A percentile compares a stretch with the other conserved stretches of the same genome.
phyloP scores from a whole-genome alignment of 75 land plant species.

The Ceratopteris richardii region DNA sequence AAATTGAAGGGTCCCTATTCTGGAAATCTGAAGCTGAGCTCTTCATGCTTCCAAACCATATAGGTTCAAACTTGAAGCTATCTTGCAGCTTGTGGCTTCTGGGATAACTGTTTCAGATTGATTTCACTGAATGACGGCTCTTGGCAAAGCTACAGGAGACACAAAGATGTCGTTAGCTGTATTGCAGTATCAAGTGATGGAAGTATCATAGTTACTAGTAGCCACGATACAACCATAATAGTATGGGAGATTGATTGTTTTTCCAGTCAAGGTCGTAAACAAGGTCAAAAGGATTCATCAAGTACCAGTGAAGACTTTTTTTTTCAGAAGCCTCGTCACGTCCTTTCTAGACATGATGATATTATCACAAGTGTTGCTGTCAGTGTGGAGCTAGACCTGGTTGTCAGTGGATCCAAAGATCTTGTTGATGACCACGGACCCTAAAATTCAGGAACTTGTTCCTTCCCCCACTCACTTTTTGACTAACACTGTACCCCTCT shows the following conservation, averaged over 20 bases:
- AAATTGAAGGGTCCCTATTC: constrained; percentile 71
- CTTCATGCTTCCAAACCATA: constrained; percentile 64
- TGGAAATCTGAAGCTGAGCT: constrained; percentile 54
- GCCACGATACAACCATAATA: constrained; percentile 96
- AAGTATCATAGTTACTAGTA: constrained; percentile 90
- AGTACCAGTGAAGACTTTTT: constrained; percentile 36
- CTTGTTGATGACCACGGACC: no score
- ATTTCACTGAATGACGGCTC: constrained; percentile 79
- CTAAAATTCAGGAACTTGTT: no score
- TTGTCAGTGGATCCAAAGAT: constrained; percentile 95
- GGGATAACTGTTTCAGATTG: constrained; percentile 95
- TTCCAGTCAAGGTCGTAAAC: constrained; percentile 33
- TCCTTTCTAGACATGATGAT: constrained; percentile 98
- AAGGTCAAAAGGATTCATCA: constrained; percentile 17
- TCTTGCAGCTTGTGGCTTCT: constrained; percentile 79
- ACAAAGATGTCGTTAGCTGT: constrained; percentile 93
- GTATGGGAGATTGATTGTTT: constrained; percentile 69
- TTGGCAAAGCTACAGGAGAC: constrained; percentile 72
- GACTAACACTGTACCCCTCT: no score
- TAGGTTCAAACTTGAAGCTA: constrained; percentile 63
- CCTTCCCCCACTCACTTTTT: no score
- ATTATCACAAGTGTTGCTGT: constrained; percentile 84
- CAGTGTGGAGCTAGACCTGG: constrained; percentile 81
- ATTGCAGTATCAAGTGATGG: constrained; percentile 93
- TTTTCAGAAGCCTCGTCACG: constrained; percentile 70